phyloP scores from a whole-genome alignment of 1,284 basidiomycete species.

The Ustilago lituana region DNA sequence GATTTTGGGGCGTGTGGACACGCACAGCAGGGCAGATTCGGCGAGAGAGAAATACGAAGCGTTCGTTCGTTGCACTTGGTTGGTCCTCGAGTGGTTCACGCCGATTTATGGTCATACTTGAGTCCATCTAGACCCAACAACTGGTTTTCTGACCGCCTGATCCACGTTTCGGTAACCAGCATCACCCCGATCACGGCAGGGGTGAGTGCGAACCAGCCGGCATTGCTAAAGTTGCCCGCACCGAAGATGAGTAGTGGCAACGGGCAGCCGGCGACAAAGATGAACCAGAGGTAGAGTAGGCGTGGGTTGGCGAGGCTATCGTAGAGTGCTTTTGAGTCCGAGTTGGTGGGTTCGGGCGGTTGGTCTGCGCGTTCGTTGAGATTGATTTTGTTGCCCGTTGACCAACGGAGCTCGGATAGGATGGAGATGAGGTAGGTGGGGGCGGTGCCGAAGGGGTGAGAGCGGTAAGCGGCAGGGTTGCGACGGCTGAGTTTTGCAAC shows the following conservation, averaged over 20 bases:
- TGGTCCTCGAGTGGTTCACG: no score
- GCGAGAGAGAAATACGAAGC: no score
- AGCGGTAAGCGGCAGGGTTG: conserved; percentile 49
- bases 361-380: conserved; percentile 35
- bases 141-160: conserved; percentile 54
- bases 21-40: no score
- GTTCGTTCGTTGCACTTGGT: no score
- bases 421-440: conserved; percentile 57
- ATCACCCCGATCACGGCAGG: conserved; percentile 45
- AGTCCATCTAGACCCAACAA: conserved; percentile 54
- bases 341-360: conserved; percentile 8
- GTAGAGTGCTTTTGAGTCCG: conserved; percentile 26
- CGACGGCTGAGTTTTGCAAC: conserved; percentile 13
- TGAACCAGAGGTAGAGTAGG: conserved; percentile 58
- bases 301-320: conserved; percentile 44
- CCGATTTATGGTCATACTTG: conserved; percentile 64
- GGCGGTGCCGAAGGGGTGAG: conserved; percentile 65
- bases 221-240: conserved; percentile 61
- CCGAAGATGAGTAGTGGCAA: conserved; percentile 65
- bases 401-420: conserved; percentile 57
- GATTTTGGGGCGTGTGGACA: no score
- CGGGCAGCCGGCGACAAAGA: conserved; percentile 52
- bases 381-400: conserved; percentile 33
- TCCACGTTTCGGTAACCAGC: conserved; percentile 52
- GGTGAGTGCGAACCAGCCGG: conserved; percentile 63